Evolutionary conservation across 2,329 filamentous ascomycete genomes (phyloP).

Genomic region (Alternaria angustiovoidea): DNA sequence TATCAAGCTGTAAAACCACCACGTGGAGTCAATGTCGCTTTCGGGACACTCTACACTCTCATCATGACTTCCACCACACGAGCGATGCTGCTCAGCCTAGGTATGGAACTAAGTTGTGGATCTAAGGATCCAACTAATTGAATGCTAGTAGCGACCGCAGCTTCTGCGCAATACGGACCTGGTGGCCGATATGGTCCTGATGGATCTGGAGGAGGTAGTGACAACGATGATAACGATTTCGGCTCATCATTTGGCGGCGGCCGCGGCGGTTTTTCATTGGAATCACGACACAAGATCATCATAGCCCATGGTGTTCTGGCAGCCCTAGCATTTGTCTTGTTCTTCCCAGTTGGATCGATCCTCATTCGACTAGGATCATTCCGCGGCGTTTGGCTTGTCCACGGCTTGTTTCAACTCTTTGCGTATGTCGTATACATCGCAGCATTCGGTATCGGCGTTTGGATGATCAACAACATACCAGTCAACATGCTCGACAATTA

Average conservation of each 20-base stretch:
- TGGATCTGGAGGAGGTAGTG: constrained; percentile 11
- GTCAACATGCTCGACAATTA: constrained; percentile 45
- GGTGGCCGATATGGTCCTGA: constrained; percentile 18
- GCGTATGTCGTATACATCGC: constrained; percentile 58
- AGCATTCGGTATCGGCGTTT: constrained; percentile 62
- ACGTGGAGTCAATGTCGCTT: neutral
- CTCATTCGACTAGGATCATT: constrained; percentile 53
- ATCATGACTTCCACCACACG: constrained; percentile 18
- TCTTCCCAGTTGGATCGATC: constrained; percentile 57
- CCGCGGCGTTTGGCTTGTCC: constrained; percentile 52
- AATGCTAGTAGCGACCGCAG: constrained; percentile 15
- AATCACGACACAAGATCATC: constrained; percentile 36
- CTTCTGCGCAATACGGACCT: constrained; percentile 25
- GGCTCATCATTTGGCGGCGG: constrained; percentile 10
- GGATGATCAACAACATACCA: constrained; percentile 52
- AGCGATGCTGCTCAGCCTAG: constrained; percentile 21
- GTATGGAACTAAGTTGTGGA: constrained; percentile 8
- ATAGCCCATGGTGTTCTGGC: constrained; percentile 56
- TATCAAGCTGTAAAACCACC: neutral
- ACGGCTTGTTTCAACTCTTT: constrained; percentile 58
- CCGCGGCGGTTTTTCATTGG: constrained; percentile 6
- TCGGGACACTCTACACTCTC: neutral
- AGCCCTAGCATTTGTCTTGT: constrained; percentile 53
- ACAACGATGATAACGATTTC: constrained; percentile 8
- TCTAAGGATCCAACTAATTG: constrained; percentile 9